Evolutionary conservation across 2,329 filamentous ascomycete species (phyloP).

Genomic region (Endocalyx cinctus): DNA sequence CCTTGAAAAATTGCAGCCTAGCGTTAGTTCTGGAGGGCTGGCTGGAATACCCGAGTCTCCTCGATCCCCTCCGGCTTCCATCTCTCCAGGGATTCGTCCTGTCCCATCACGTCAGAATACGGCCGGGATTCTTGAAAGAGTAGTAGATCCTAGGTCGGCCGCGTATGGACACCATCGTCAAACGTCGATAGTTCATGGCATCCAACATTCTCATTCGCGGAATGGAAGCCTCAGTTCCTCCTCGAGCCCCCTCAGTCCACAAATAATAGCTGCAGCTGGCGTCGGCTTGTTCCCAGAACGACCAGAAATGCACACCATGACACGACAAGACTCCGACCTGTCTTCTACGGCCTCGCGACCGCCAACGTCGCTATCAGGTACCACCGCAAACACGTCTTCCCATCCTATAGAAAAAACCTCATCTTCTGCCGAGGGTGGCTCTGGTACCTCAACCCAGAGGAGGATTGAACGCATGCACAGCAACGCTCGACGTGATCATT

Average conservation of each 20-base stretch:
- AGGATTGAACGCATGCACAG: constrained; percentile 60
- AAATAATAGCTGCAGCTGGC: constrained; percentile 71
- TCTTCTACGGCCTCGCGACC: constrained; percentile 36
- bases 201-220: constrained; percentile 85
- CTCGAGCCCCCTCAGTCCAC: constrained; percentile 81
- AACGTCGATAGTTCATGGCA: constrained; percentile 94
- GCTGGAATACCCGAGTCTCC: constrained; percentile 28
- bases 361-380: constrained; percentile 44
- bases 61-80: constrained; percentile 20
- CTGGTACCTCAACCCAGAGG: constrained; percentile 39
- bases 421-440: constrained; percentile 41
- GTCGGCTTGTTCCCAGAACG: constrained; percentile 49
- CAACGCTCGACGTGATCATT: constrained; percentile 66
- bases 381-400: constrained; percentile 27
- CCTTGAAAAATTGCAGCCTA: constrained; percentile 45
- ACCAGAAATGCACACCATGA: constrained; percentile 44
- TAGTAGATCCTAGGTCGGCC: constrained; percentile 51
- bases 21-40: no score
- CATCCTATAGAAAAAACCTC: constrained; percentile 40
- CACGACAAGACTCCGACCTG: constrained; percentile 42
- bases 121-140: constrained; percentile 43
- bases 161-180: constrained; percentile 87
- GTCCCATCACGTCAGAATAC: constrained; percentile 36
- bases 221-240: constrained; percentile 83
- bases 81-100: constrained; percentile 36